Base-by-base conservation (phyloP, 768 basidiomycete genomes). In the Leccinum subgranulosum region DNA sequence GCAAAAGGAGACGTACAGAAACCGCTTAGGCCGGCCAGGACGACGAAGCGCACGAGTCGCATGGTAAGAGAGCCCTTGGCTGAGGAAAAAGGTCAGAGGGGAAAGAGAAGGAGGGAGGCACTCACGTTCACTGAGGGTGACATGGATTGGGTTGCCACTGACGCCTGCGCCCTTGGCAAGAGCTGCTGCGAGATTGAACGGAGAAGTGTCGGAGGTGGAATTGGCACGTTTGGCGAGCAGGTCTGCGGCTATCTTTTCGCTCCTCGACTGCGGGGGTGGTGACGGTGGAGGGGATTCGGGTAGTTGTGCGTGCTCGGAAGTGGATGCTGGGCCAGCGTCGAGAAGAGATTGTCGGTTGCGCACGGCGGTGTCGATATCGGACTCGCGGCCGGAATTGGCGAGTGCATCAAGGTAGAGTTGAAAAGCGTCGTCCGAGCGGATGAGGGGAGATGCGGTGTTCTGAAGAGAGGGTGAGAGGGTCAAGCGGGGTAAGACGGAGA, bases 101-200 rank as follows among this genome's bases (percentile, higher is more conserved):
- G n/a, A 14, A 39, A 15, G 34, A 4, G 12, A 34, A 14, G 10
- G 6, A 0, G 39, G 9, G 53, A 17, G 57, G 25, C 17, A 79
- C 88, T 71, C 65, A 89, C 92, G 84, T 79, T 94, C 91, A 59
- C 85, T 84, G 61, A 94, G 81, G 25, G 90, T 81, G 39, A 94
- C 93, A 49, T 89, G 82, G 31, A 95, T 85, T 6, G 93, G 93
- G 58, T 82, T 82, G 0, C 71, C 71, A 31, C 69, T 76, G 19
- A 76, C 74, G 25, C 79, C 81, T 11, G 75, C 76, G 17, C 76
- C 77, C 51, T 75, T 68, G 57, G 75, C 69, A 49, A 80, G 66
- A 23, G 76, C 76, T 12, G 80, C 74, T 12, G 77, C 69, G 55
- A 65, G 74, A 57, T 75, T 83, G 46, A 74, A 58, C 12, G 6